These are phyloP conservation scores for Crithidia bombi DNA, from an alignment of 208 protist genomes.

Conservation along the genomic window DNA sequence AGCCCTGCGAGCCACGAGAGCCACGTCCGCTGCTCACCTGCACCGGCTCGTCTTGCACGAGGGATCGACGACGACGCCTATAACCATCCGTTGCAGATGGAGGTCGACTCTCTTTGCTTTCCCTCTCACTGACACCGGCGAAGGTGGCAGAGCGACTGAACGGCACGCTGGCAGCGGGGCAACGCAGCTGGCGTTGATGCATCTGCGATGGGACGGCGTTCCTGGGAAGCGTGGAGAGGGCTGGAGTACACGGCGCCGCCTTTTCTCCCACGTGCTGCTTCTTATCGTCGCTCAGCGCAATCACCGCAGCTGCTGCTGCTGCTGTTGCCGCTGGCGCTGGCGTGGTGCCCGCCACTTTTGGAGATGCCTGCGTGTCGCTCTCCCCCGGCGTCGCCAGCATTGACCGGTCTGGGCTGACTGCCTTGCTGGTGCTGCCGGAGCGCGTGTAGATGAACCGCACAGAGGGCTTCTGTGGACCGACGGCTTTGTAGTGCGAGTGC, in stretches of 20 bases:
- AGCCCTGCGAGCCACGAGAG: background rate
- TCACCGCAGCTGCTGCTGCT: background rate
- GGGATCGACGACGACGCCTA: background rate
- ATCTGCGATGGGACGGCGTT: background rate
- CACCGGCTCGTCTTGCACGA: background rate
- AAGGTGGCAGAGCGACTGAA: conserved; percentile 14
- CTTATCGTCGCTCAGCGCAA: background rate
- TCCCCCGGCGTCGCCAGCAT: background rate
- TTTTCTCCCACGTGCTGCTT: background rate
- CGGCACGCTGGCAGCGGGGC: background rate
- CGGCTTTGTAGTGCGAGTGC: background rate
- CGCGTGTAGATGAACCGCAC: conserved; percentile 30
- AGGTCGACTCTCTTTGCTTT: too few species aligned
- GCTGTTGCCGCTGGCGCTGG: background rate
- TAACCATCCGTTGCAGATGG: background rate
- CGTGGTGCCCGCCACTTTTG: background rate
- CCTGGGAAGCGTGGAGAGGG: background rate
- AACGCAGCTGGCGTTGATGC: background rate
- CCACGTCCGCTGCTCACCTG: background rate
- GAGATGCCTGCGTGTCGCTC: background rate
- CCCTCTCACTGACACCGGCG: background rate
- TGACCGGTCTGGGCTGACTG: background rate
- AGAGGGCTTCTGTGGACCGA: background rate
- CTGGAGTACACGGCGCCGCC: background rate
- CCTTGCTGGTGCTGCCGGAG: conserved; percentile 4